Evolutionary conservation across 495 filamentous ascomycete genomes (phyloP).

Genomic region (Penicillium roqueforti): DNA sequence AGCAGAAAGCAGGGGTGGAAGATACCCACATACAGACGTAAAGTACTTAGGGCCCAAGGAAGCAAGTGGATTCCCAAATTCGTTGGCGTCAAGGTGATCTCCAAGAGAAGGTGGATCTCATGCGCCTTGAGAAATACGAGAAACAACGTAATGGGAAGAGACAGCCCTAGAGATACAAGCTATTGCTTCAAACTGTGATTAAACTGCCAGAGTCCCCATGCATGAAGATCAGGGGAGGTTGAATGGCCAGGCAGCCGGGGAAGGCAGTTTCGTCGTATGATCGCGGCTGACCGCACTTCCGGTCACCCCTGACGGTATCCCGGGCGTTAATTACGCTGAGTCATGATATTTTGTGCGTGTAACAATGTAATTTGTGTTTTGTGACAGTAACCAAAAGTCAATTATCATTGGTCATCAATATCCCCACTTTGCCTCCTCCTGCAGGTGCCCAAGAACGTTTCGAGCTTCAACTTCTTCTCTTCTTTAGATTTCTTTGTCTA

Average conservation of each 20-base stretch:
- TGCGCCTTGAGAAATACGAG: background rate
- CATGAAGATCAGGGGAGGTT: conserved; percentile 9
- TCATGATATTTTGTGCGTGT: background rate
- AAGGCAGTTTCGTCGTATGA: conserved; percentile 35
- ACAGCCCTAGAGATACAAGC: conserved; percentile 1
- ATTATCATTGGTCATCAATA: conserved; percentile 6
- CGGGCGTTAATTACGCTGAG: conserved; percentile 3
- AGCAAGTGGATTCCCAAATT: conserved; percentile 19
- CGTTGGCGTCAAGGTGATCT: conserved; percentile 16
- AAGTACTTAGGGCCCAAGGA: conserved; percentile 14
- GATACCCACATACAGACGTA: conserved; percentile 21
- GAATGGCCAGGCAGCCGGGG: conserved; percentile 1
- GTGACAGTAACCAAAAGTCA: background rate
- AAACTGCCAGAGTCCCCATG: conserved; percentile 2
- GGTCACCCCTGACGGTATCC: conserved; percentile 13
- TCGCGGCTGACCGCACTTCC: conserved; percentile 39
- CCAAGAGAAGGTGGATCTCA: conserved; percentile 17
- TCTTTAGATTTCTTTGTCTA: background rate
- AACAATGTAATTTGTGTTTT: background rate
- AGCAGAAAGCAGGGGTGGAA: conserved; percentile 10
- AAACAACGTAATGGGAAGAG: background rate
- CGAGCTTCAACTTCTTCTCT: background rate
- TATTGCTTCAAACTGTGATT: conserved; percentile 3
- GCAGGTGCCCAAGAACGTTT: no score
- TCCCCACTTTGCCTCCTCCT: background rate